These are phyloP conservation scores for Gelatoporia subvermispora DNA, from an alignment of 768 basidiomycete species.

Conservation along the genomic window DNA sequence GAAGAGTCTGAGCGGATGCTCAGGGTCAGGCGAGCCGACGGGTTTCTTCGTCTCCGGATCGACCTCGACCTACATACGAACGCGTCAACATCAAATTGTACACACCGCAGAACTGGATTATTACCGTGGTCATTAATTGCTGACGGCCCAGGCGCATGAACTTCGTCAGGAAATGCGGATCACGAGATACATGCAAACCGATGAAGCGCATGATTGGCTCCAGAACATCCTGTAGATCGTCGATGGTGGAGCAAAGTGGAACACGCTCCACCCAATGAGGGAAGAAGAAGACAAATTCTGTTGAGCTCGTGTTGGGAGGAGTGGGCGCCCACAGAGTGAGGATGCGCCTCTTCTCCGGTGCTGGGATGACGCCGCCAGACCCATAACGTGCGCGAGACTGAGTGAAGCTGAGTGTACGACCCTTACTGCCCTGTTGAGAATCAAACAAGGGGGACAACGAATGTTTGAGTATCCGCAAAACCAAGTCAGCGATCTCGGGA, in stretches of 20 bases:
- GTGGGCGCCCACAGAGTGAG: conserved; percentile 78
- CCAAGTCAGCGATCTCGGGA: conserved; percentile 80
- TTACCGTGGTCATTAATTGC: conserved; percentile 54
- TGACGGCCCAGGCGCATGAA: conserved; percentile 72
- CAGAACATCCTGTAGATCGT: conserved; percentile 71
- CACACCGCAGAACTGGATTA: conserved; percentile 2
- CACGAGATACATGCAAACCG: conserved; percentile 76
- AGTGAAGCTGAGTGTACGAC: conserved; percentile 56
- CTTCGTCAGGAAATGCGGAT: conserved; percentile 73
- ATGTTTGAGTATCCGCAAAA: conserved; percentile 68
- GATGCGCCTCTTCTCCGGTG: conserved; percentile 53
- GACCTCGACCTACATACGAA: conserved; percentile 35
- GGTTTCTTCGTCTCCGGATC: conserved; percentile 63
- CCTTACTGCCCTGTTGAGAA: conserved; percentile 43
- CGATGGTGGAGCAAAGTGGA: conserved; percentile 55
- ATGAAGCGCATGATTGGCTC: conserved; percentile 79
- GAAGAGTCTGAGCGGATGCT: conserved; percentile 61
- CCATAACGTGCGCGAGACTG: conserved; percentile 64
- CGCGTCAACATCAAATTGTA: conserved; percentile 1
- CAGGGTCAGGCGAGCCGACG: conserved; percentile 46
- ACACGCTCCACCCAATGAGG: conserved; percentile 75
- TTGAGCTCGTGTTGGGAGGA: conserved; percentile 69
- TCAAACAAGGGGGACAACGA: conserved; percentile 70
- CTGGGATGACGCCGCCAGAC: conserved; percentile 45
- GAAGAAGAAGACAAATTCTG: conserved; percentile 89